phyloP scores from a whole-genome alignment of 1,284 basidiomycete species.

The Naganishia cerealis region DNA sequence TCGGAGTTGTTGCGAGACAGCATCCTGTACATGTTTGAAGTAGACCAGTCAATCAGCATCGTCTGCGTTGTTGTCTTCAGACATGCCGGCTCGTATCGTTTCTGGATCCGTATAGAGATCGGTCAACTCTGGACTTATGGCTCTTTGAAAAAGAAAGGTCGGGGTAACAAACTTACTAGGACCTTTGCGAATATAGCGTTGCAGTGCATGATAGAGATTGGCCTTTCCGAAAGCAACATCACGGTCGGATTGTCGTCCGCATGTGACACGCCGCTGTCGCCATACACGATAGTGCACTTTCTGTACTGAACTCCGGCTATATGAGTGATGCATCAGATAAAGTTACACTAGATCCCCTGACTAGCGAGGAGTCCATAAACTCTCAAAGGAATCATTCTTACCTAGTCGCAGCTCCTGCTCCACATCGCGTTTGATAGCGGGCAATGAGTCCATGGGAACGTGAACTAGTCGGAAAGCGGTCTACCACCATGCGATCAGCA shows the following conservation, averaged over 20 bases:
- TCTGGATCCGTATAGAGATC: neutral
- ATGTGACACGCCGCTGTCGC: neutral
- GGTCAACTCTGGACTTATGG: neutral
- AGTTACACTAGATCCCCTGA: too few relatives aligned
- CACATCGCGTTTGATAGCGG: neutral
- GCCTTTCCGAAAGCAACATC: conserved; percentile 2
- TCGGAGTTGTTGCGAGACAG: conserved; percentile 9
- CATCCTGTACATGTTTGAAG: conserved; percentile 14
- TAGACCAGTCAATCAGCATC: conserved; percentile 21
- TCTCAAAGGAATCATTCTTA: neutral
- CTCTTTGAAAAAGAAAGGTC: neutral
- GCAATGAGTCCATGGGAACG: neutral
- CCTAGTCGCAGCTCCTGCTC: neutral
- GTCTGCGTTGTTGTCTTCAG: conserved; percentile 21
- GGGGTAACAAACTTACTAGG: neutral
- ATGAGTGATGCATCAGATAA: neutral
- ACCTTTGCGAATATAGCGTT: neutral
- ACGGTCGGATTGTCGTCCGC: neutral
- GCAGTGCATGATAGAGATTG: neutral
- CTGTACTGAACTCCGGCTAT: neutral
- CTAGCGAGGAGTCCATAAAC: neutral
- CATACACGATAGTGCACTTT: neutral
- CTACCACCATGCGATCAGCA: neutral
- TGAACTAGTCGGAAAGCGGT: conserved; percentile 12
- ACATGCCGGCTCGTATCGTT: conserved; percentile 5